Percentiles rank a stretch among this genome's conserved stretches.
Evolutionary conservation across 306 rosid genomes (phyloP).

Genomic region (Mimosa pudica): DNA sequence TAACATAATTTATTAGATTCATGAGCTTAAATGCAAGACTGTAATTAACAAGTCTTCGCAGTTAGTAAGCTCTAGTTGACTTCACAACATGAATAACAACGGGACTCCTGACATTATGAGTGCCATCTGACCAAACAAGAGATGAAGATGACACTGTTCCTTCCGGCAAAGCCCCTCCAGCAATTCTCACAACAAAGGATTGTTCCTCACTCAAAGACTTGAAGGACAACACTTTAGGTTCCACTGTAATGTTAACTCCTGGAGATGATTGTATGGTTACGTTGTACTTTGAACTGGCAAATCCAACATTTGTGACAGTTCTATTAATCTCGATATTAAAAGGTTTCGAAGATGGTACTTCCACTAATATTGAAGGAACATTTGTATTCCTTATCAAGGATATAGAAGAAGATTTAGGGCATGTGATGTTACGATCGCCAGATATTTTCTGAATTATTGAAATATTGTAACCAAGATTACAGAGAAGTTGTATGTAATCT

Average conservation of each 20-base stretch:
- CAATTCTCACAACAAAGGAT: conserved; percentile 38
- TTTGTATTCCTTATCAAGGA: conserved; percentile 34
- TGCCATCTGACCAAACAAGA: conserved; percentile 45
- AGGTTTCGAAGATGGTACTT: not conserved
- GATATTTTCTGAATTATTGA: not conserved
- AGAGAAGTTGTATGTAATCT: conserved; percentile 40
- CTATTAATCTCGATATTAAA: conserved; percentile 28
- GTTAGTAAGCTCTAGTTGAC: not conserved
- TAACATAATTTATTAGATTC: no score
- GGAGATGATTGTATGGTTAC: conserved; percentile 7
- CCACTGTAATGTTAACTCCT: conserved; percentile 28
- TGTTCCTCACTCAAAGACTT: not conserved
- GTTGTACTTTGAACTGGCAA: conserved; percentile 34
- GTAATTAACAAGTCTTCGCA: no score
- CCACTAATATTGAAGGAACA: not conserved
- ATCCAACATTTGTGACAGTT: conserved; percentile 43
- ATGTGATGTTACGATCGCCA: not conserved
- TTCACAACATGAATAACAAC: conserved; percentile 11
- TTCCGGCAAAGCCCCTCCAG: not conserved
- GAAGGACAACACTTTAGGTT: conserved; percentile 43
- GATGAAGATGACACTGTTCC: conserved; percentile 3
- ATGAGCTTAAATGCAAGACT: no score
- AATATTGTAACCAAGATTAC: conserved; percentile 21
- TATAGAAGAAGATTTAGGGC: not conserved
- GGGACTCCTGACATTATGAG: conserved; percentile 45